Evolutionary conservation across 257 asterid species (phyloP), one percentile per base, ranked within the genome.

Genomic region (Solanum pinnatisectum): DNA sequence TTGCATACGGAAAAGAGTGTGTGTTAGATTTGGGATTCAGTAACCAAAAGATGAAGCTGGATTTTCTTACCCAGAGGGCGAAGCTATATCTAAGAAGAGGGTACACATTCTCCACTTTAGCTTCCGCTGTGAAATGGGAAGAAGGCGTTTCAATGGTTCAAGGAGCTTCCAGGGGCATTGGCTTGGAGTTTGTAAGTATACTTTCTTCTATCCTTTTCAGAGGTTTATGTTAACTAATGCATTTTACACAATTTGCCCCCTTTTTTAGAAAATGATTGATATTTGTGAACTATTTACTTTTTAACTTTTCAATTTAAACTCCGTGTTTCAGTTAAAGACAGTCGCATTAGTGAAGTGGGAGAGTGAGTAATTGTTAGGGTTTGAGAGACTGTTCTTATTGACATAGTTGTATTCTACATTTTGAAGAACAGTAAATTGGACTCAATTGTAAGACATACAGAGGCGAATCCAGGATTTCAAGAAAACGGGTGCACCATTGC

Each of bases 151-250:
- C 99, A 39, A 90, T 97, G 98, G 94, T 97, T 88, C 99, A 96
- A 94, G 99, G 99, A 88, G 99, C 98, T 82, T 96, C 99, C 89
- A 95, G 99, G 87, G 99, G 99, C 91, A 97, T 97, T 73, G 98
- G 99, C 87, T 98, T 96, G 84, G 98, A 97, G 92, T 96, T 96
- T 87, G 99, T 97, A 87, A 91, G 96, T 87, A n/a, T 70, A 35
- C n/a, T 87, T 39, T n/a, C 12, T 77, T 20, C 30, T 33, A 16
- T 33, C 3, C 15, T 72, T 33, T 71, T 71, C 23, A 15, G 60
- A 52, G 67, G 67, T 8, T 56, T 8, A 56, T 6, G 0, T 20
- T 20, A 11, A 56, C 5, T 59, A 59, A 59, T 52, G 52, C 16
- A 44, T 44, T 44, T 52, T 52, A 52, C 63, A 52, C 63, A 2